Conservation (phyloP, 345 rosid genomes). For the Moricandia moricandioides region DNA sequence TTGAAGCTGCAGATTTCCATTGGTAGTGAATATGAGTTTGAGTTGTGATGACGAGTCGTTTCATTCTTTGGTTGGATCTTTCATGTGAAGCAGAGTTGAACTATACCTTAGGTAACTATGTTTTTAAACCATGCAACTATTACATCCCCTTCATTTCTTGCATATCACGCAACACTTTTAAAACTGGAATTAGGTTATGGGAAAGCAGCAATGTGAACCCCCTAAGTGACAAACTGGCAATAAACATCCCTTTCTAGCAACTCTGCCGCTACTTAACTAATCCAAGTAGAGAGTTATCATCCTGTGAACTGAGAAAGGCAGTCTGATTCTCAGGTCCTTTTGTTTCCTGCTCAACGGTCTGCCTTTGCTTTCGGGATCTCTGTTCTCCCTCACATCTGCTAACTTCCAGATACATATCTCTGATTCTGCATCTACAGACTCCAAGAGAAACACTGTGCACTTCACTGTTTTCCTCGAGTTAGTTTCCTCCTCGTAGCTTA, state of each 20-base stretch:
- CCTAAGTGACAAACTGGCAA: too few relatives aligned
- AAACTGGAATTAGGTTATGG: too few relatives aligned
- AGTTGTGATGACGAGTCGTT: not conserved
- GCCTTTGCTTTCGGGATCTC: constrained; percentile 75
- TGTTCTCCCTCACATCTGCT: constrained; percentile 80
- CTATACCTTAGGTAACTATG: too few relatives aligned
- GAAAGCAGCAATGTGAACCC: too few relatives aligned
- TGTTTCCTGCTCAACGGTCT: constrained; percentile 72
- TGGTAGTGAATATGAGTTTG: not conserved
- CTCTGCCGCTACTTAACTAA: not conserved
- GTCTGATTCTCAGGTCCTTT: constrained; percentile 47
- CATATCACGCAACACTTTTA: too few relatives aligned
- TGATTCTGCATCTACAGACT: constrained; percentile 55
- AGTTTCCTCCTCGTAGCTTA: constrained; percentile 52
- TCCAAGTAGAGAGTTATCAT: not conserved
- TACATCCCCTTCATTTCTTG: too few relatives aligned
- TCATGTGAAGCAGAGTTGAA: too few relatives aligned
- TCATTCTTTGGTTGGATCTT: too few relatives aligned
- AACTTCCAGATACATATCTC: constrained; percentile 74
- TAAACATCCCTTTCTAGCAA: too few relatives aligned
- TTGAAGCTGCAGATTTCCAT: not conserved
- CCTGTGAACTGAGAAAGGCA: too few relatives aligned
- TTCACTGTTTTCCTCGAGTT: constrained; percentile 43
- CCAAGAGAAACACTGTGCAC: constrained; percentile 59
- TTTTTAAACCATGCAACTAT: too few relatives aligned